Evolutionary conservation across 2,329 filamentous ascomycete species (phyloP).

Genomic region (Aureobasidium sp.): DNA sequence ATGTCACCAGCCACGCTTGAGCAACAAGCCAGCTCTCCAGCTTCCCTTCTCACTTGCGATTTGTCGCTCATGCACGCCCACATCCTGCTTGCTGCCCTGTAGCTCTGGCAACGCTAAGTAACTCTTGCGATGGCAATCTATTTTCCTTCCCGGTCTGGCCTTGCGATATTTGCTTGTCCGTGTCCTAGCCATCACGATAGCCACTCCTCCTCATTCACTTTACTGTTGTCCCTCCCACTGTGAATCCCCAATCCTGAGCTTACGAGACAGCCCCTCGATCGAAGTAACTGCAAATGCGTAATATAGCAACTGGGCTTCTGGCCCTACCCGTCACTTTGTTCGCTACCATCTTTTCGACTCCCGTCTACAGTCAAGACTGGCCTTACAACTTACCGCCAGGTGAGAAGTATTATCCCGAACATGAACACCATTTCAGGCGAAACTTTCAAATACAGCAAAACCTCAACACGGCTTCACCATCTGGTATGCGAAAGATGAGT

Average conservation of each 20-base stretch:
- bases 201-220: not conserved
- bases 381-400: slow-evolving; percentile 41
- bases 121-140: slow-evolving; percentile 10
- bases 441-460: slow-evolving; percentile 35
- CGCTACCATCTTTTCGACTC: not conserved
- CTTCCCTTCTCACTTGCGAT: not conserved
- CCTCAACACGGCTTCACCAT: slow-evolving; percentile 38
- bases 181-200: not conserved
- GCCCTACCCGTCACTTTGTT: not conserved
- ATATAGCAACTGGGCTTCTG: not conserved
- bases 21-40: not conserved
- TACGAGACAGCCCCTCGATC: not conserved
- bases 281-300: not conserved
- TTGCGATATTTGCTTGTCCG: not conserved
- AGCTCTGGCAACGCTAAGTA: slow-evolving; percentile 15
- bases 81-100: slow-evolving; percentile 8
- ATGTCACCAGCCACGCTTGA: not conserved
- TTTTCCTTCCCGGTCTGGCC: not conserved
- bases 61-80: not conserved
- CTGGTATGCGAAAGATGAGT: slow-evolving; percentile 65
- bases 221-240: not conserved
- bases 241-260: not conserved
- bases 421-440: slow-evolving; percentile 37
- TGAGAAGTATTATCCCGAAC: slow-evolving; percentile 43
- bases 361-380: slow-evolving; percentile 34